These are phyloP conservation scores for Trichophyton mentagrophytes DNA, from an alignment of 2,329 filamentous ascomycete genomes.

Conservation along the genomic window DNA sequence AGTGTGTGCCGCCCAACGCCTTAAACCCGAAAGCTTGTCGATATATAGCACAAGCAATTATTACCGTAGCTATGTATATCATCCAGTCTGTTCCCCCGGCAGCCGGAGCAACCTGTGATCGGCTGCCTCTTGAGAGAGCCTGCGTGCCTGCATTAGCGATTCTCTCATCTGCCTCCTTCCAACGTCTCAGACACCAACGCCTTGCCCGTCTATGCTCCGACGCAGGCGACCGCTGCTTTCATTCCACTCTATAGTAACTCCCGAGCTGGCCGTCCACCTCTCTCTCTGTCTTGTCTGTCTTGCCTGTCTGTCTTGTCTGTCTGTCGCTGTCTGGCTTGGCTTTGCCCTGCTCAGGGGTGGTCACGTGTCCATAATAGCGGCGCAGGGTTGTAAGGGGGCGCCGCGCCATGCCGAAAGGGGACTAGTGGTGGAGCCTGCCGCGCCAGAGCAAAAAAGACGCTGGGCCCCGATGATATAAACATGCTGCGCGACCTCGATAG, in stretches of 20 bases:
- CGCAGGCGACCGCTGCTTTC: background rate
- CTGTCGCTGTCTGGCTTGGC: no score
- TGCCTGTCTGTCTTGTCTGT: no score
- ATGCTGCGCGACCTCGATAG: slow-evolving; percentile 33
- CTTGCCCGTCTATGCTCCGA: background rate
- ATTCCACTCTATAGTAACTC: background rate
- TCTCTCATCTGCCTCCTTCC: background rate
- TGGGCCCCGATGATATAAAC: slow-evolving; percentile 34
- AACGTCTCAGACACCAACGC: background rate
- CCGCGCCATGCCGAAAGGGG: slow-evolving; percentile 17
- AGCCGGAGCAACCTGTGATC: background rate
- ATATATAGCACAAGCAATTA: background rate
- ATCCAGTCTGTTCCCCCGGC: background rate
- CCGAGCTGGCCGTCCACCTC: no score
- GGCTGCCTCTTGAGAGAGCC: background rate
- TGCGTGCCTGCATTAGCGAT: background rate
- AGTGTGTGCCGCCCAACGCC: background rate
- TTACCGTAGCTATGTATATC: background rate
- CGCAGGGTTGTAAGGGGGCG: slow-evolving; percentile 5
- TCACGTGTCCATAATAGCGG: slow-evolving; percentile 10
- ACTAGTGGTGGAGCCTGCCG: slow-evolving; percentile 27
- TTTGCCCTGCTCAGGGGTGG: slow-evolving; percentile 3
- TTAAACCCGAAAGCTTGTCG: background rate
- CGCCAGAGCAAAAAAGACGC: slow-evolving; percentile 26
- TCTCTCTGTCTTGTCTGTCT: no score